These are phyloP conservation scores for Entomortierella lignicola DNA, from an alignment of 192 early-diverging fungal genomes.

Conservation along the genomic window DNA sequence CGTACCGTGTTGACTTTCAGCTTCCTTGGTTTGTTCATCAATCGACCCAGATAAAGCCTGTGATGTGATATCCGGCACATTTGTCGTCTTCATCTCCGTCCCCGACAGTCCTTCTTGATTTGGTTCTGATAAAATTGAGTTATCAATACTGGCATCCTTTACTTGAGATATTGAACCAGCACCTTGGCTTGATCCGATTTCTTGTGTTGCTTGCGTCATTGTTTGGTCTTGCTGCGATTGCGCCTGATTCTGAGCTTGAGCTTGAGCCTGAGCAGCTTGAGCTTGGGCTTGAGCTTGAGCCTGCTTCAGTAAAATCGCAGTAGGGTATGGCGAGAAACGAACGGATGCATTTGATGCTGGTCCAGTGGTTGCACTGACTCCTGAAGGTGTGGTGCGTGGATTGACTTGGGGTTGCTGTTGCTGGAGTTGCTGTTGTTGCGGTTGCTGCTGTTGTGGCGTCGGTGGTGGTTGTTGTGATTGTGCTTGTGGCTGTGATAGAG, in stretches of 20 bases:
- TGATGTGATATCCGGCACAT: not conserved
- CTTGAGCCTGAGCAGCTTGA: slow-evolving; percentile 14
- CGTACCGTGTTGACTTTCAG: not conserved
- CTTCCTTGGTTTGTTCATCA: slow-evolving; percentile 1
- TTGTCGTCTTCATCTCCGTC: not conserved
- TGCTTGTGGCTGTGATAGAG: slow-evolving; percentile 15
- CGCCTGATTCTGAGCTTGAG: slow-evolving; percentile 7
- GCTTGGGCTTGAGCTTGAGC: slow-evolving; percentile 14
- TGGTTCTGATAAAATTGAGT: not conserved
- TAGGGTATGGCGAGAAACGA: slow-evolving; percentile 41
- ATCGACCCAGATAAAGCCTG: not conserved
- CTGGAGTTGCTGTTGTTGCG: slow-evolving; percentile 22
- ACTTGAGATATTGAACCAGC: not conserved
- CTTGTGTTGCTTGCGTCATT: not conserved
- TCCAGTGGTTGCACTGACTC: slow-evolving; percentile 19
- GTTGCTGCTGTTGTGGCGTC: slow-evolving; percentile 3
- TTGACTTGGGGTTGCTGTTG: slow-evolving; percentile 28
- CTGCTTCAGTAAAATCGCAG: slow-evolving; percentile 42
- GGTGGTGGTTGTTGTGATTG: slow-evolving; percentile 26
- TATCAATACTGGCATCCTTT: slow-evolving; percentile 6
- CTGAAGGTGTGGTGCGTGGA: slow-evolving; percentile 8
- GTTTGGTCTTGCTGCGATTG: slow-evolving; percentile 1
- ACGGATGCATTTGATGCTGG: slow-evolving; percentile 21
- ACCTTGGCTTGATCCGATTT: not conserved
- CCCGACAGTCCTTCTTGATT: not conserved